Conservation (phyloP, 2,329 filamentous ascomycete species). For the Emmonsiellopsis sp. region DNA sequence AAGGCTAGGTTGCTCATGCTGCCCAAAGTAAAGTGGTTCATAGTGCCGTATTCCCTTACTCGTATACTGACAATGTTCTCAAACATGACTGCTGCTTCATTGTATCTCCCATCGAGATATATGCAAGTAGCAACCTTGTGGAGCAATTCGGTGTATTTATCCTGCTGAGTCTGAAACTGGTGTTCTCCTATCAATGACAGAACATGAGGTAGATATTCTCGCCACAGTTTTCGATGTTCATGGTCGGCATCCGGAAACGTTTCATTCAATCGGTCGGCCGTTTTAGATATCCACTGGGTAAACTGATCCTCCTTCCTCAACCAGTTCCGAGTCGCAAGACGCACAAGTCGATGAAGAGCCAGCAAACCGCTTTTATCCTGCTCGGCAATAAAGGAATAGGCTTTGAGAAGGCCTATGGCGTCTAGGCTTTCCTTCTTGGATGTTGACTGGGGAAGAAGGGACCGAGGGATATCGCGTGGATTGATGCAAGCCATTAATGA, state of each 20-base stretch:
- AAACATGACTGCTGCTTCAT: conserved; percentile 2
- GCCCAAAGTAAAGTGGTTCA: conserved; percentile 8
- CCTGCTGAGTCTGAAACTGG: not conserved
- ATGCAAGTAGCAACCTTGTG: conserved; percentile 4
- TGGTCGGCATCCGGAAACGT: conserved; percentile 15
- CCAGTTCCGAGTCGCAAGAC: conserved; percentile 26
- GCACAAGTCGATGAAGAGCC: conserved; percentile 25
- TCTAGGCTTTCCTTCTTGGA: conserved; percentile 16
- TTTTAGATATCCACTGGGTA: conserved; percentile 10
- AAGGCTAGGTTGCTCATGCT: conserved; percentile 9
- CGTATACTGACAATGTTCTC: not conserved
- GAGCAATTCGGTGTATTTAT: conserved; percentile 6
- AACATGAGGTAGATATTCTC: conserved; percentile 23
- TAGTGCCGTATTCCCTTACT: conserved; percentile 1
- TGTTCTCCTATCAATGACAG: not conserved
- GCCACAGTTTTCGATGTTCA: conserved; percentile 17
- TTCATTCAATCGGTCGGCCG: conserved; percentile 14
- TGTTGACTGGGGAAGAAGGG: conserved; percentile 19
- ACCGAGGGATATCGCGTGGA: conserved; percentile 22
- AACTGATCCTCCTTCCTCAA: conserved; percentile 15
- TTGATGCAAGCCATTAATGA: conserved; percentile 27
- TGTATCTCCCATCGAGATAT: conserved; percentile 6
- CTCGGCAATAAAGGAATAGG: conserved; percentile 24
- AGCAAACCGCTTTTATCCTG: conserved; percentile 8
- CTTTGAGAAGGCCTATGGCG: conserved; percentile 24